Conservation (phyloP, 257 asterid genomes). For the Henckelia pumila region DNA sequence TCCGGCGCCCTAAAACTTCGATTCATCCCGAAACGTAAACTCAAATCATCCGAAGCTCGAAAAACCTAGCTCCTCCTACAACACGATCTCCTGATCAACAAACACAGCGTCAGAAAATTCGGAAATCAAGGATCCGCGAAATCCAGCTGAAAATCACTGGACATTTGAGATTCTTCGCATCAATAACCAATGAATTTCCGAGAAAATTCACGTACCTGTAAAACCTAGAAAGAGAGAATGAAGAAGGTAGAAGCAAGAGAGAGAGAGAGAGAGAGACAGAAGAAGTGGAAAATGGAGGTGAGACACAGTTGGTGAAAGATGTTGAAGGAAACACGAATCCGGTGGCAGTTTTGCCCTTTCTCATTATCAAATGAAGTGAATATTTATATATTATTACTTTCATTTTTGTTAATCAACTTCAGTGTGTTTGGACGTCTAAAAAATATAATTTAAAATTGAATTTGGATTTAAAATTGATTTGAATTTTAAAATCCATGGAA, state of each 20-base stretch:
- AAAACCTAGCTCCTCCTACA: slow-evolving; percentile 42
- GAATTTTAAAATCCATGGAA: too few relatives aligned
- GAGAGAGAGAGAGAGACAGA: slow-evolving; percentile 23
- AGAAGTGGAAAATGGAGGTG: slow-evolving; percentile 5
- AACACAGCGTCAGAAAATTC: slow-evolving; percentile 24
- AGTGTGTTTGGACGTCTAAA: too few relatives aligned
- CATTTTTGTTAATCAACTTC: too few relatives aligned
- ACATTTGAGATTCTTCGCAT: slow-evolving; percentile 25
- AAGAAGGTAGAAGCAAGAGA: too few relatives aligned
- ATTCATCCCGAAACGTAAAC: slow-evolving; percentile 49
- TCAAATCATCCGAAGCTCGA: slow-evolving; percentile 26
- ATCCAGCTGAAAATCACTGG: slow-evolving; percentile 42
- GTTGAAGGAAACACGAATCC: too few relatives aligned
- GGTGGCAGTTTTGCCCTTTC: too few relatives aligned
- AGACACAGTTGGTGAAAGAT: background rate
- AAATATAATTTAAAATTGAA: too few relatives aligned
- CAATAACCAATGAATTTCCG: slow-evolving; percentile 7
- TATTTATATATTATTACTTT: too few relatives aligned
- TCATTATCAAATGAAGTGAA: too few relatives aligned
- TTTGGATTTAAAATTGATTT: too few relatives aligned
- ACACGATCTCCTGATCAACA: slow-evolving; percentile 26
- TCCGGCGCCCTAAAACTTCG: slow-evolving; percentile 82
- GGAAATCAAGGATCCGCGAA: slow-evolving; percentile 46
- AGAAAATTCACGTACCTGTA: slow-evolving; percentile 11
- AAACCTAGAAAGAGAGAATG: slow-evolving; percentile 27